phyloP scores from a whole-genome alignment of 1,139 yeast species.

The Saccharomyces hybrid region DNA sequence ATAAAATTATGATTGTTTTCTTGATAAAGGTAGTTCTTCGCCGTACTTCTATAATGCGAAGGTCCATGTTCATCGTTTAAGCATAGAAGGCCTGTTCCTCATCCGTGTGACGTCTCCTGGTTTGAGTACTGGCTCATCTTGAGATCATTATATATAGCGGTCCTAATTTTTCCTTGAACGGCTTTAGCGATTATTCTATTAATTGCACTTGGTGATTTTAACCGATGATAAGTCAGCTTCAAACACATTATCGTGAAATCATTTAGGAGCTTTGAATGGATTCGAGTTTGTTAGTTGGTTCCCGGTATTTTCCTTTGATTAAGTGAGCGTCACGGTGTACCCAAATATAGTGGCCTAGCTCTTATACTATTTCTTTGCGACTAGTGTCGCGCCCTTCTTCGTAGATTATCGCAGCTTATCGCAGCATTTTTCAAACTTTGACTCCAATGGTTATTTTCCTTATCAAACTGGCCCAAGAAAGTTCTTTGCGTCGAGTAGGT shows the following conservation, averaged over 20 bases:
- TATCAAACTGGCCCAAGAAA: not conserved
- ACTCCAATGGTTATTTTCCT: not conserved
- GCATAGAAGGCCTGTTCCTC: not conserved
- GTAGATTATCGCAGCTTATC: not conserved
- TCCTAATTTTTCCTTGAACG: not conserved
- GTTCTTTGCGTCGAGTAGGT: not conserved
- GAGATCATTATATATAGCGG: not conserved
- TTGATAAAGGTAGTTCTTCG: not conserved
- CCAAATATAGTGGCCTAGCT: not conserved
- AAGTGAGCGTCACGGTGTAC: not conserved
- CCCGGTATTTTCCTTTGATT: not conserved
- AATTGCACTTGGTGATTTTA: not conserved
- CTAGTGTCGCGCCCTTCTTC: not conserved
- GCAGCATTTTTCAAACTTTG: not conserved
- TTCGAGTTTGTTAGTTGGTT: not conserved
- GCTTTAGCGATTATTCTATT: not conserved
- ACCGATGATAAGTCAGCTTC: not conserved
- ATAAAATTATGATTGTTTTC: not conserved
- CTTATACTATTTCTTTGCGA: not conserved
- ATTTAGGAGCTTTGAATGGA: not conserved
- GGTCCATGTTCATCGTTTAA: not conserved
- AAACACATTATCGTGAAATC: not conserved
- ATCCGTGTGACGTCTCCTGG: not conserved
- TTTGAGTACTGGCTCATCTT: not conserved
- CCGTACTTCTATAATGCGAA: not conserved